Percentiles rank a stretch among this genome's conserved stretches.
Evolutionary conservation across 2,329 filamentous ascomycete species (phyloP).

Genomic region (Xylaria sp.): DNA sequence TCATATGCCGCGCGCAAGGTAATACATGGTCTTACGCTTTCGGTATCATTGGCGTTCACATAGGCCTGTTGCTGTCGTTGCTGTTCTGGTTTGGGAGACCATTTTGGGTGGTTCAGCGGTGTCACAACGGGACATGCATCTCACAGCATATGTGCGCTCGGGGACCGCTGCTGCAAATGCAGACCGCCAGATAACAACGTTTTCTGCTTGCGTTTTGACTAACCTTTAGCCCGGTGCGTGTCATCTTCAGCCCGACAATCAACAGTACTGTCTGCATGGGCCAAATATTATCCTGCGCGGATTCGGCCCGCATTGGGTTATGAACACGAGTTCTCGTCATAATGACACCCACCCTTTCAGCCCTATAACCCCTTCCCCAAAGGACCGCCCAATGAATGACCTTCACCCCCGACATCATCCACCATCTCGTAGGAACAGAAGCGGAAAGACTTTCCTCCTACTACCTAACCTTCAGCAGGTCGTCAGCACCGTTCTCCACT

Average conservation of each 20-base stretch:
- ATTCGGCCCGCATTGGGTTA: conserved; percentile 23
- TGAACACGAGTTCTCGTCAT: neutral
- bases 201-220: no score
- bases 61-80: no score
- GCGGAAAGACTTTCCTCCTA: neutral
- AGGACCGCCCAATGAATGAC: neutral
- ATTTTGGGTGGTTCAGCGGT: no score
- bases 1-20: no score
- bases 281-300: conserved; percentile 18
- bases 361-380: conserved; percentile 33
- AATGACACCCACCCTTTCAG: conserved; percentile 39
- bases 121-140: neutral
- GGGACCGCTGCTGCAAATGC: neutral
- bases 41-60: no score
- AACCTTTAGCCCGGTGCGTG: no score
- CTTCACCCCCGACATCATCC: neutral
- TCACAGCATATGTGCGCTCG: neutral
- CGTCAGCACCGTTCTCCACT: conserved; percentile 7
- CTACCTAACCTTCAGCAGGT: neutral
- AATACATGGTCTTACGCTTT: no score
- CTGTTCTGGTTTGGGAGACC: no score
- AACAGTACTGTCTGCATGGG: conserved; percentile 18
- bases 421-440: neutral
- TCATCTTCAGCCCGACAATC: neutral
- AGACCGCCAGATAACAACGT: neutral